Evolutionary conservation across 2,329 filamentous ascomycete genomes (phyloP).

Genomic region (Bisporella sp.): DNA sequence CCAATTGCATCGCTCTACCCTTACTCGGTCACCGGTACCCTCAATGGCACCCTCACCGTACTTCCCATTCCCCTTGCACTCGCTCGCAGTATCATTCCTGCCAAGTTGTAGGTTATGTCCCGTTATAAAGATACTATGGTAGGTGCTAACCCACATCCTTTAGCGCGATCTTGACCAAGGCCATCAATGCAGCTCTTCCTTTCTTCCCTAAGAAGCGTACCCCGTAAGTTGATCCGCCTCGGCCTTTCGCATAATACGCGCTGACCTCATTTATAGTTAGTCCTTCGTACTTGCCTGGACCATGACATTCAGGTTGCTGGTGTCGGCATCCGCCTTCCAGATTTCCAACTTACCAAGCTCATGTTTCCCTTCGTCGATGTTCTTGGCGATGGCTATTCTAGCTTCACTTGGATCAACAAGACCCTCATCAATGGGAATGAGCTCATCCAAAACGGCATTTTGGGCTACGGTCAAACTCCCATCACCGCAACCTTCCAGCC

Average conservation of each 20-base stretch:
- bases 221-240: slow-evolving; percentile 31
- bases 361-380: slow-evolving; percentile 48
- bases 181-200: slow-evolving; percentile 39
- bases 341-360: slow-evolving; percentile 7
- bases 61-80: slow-evolving; percentile 41
- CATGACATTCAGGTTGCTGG: slow-evolving; percentile 14
- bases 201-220: slow-evolving; percentile 36
- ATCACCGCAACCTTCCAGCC: slow-evolving; percentile 6
- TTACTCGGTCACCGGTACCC: slow-evolving; percentile 40
- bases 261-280: slow-evolving; percentile 6
- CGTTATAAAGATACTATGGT: slow-evolving; percentile 39
- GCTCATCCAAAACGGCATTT: too few relatives aligned
- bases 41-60: slow-evolving; percentile 46
- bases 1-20: slow-evolving; percentile 41
- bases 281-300: slow-evolving; percentile 13
- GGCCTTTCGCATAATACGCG: background rate
- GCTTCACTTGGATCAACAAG: slow-evolving; percentile 28
- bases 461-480: slow-evolving; percentile 1
- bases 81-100: slow-evolving; percentile 41
- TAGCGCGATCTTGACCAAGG: slow-evolving; percentile 40
- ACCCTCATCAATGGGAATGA: slow-evolving; percentile 1
- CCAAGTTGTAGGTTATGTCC: slow-evolving; percentile 42
- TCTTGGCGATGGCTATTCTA: slow-evolving; percentile 40
- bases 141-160: slow-evolving; percentile 42
- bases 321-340: slow-evolving; percentile 1